A percentile compares a stretch with the other conserved stretches of the same genome.
Evolutionary conservation across 2,329 filamentous ascomycete genomes (phyloP).

Genomic region (Elsinoe necatrix): DNA sequence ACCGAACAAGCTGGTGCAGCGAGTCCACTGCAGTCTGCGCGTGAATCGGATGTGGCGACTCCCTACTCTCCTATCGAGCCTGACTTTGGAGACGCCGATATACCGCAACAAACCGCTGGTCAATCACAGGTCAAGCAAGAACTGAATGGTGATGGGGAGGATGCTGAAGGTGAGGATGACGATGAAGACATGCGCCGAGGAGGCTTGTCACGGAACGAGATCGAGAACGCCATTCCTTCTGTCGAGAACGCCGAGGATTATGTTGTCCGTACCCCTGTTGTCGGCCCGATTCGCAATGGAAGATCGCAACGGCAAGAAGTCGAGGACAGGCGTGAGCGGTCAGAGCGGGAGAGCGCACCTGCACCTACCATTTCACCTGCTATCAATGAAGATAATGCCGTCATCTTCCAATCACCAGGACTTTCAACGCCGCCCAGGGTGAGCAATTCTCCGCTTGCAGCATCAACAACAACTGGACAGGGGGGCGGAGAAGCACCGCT

Average conservation of each 20-base stretch:
- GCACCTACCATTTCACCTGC: background rate
- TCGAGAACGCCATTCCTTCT: background rate
- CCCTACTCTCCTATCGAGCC: background rate
- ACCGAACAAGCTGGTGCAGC: background rate
- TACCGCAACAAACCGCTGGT: background rate
- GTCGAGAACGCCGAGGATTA: background rate
- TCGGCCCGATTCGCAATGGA: background rate
- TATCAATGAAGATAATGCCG: background rate
- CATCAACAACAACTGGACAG: too few species aligned
- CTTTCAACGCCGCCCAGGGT: background rate
- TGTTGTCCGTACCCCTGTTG: background rate
- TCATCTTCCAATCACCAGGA: background rate
- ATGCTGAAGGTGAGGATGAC: background rate
- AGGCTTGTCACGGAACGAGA: background rate
- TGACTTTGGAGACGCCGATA: background rate
- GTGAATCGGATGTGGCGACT: background rate
- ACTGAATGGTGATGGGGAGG: background rate
- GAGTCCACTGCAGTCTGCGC: background rate
- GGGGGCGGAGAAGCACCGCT: too few species aligned
- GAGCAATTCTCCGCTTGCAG: background rate
- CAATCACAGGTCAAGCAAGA: background rate
- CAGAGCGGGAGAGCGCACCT: conserved; percentile 5
- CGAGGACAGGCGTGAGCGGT: background rate
- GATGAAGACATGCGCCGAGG: background rate
- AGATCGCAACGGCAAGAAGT: background rate